Evolutionary conservation across 1,284 basidiomycete genomes (phyloP).

Genomic region (Agaricales sp.): DNA sequence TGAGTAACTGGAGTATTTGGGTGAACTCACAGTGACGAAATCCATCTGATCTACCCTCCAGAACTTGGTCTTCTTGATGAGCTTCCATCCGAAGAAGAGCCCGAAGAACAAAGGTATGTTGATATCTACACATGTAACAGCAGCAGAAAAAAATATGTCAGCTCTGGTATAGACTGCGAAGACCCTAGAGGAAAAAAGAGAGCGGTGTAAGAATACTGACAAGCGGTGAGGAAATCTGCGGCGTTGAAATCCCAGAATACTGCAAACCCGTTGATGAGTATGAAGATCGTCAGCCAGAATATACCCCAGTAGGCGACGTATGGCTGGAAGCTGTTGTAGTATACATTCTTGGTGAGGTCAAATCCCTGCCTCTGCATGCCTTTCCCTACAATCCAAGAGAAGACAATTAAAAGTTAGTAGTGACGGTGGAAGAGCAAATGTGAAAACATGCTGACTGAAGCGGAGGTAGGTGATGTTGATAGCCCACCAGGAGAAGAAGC

Average conservation of each 20-base stretch:
- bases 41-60: conserved; percentile 57
- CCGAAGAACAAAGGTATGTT: conserved; percentile 45
- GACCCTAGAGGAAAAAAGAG: too few species aligned
- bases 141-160: conserved; percentile 11
- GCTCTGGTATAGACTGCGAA: conserved; percentile 22
- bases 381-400: conserved; percentile 17
- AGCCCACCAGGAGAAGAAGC: conserved; percentile 53
- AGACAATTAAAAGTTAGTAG: conserved; percentile 9
- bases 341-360: conserved; percentile 47
- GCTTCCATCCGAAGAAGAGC: conserved; percentile 53
- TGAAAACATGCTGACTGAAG: conserved; percentile 29
- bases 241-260: conserved; percentile 56
- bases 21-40: conserved; percentile 45
- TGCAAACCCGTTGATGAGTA: conserved; percentile 56
- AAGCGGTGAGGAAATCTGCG: conserved; percentile 49
- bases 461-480: conserved; percentile 68
- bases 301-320: conserved; percentile 50
- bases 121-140: conserved; percentile 25
- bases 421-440: conserved; percentile 19
- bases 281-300: conserved; percentile 42
- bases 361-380: conserved; percentile 62
- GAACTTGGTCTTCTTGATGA: conserved; percentile 39
- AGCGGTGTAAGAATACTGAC: conserved; percentile 32
- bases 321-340: conserved; percentile 41
- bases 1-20: conserved; percentile 2